A percentile compares a stretch with the other conserved stretches of the same genome.
Conservation (phyloP, 176 grass and related monocot species). For the Rhynchospora pubera region DNA sequence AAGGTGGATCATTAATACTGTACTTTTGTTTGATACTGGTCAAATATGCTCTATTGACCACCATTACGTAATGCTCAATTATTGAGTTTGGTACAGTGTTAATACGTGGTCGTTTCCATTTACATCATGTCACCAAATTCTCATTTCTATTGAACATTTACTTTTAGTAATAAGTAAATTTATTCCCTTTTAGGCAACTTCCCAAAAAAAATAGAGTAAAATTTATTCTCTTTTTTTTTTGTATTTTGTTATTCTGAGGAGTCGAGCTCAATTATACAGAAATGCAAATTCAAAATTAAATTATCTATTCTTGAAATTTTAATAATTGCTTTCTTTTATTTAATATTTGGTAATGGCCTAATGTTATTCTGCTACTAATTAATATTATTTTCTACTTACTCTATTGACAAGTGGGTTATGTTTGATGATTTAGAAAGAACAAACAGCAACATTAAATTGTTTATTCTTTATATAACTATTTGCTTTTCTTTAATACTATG, state of each 20-base stretch:
- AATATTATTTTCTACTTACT: not conserved
- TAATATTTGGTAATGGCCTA: not conserved
- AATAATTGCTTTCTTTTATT: not conserved
- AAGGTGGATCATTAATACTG: not conserved
- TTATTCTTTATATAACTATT: not conserved
- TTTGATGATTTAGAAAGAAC: not conserved
- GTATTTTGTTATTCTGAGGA: not conserved
- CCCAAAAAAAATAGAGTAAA: no score
- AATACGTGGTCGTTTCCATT: not conserved
- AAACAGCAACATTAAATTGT: not conserved
- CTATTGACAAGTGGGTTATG: not conserved
- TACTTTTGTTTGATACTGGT: not conserved
- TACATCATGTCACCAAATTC: not conserved
- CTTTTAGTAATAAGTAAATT: not conserved
- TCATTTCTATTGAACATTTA: not conserved
- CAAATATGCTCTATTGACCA: not conserved
- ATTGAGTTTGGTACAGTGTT: constrained; percentile 13
- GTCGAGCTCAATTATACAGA: not conserved
- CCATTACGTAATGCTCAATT: not conserved
- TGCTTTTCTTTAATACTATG: not conserved
- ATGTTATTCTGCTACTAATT: not conserved
- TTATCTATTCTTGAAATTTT: not conserved
- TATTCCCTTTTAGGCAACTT: not conserved
- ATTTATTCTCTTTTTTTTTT: not conserved
- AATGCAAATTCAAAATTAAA: not conserved